Percentiles rank a stretch among this genome's conserved stretches.
These are phyloP conservation scores for Nothophoma quercina DNA, from an alignment of 2,329 filamentous ascomycete species.

Conservation along the genomic window DNA sequence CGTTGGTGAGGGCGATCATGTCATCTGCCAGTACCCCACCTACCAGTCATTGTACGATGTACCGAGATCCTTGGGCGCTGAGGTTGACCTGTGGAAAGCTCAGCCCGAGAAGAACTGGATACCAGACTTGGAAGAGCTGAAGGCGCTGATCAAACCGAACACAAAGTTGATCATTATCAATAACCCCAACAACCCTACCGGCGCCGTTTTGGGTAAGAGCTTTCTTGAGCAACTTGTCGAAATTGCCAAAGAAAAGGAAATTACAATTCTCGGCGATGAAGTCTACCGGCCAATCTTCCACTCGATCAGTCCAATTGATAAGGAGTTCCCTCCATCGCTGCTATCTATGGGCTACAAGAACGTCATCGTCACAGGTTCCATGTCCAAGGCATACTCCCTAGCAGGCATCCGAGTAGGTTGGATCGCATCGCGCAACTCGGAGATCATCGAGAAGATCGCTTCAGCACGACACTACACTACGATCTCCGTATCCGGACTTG, in stretches of 20 bases:
- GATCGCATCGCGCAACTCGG: constrained; percentile 72
- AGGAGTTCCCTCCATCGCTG: constrained; percentile 70
- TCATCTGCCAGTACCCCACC: constrained; percentile 85
- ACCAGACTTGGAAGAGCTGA: constrained; percentile 71
- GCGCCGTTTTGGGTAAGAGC: constrained; percentile 69
- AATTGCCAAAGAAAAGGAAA: constrained; percentile 67
- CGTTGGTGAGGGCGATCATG: constrained; percentile 77
- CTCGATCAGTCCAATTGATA: constrained; percentile 62
- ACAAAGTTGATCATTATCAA: constrained; percentile 76
- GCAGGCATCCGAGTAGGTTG: constrained; percentile 85
- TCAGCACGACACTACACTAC: constrained; percentile 81
- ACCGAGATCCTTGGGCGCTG: constrained; percentile 75
- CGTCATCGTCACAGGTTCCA: constrained; percentile 76
- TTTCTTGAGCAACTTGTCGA: constrained; percentile 68
- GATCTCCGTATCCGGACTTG: constrained; percentile 83
- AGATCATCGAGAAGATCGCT: constrained; percentile 70
- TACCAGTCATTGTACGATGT: constrained; percentile 83
- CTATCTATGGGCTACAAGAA: constrained; percentile 76
- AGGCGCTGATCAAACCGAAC: constrained; percentile 69
- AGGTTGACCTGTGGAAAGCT: constrained; percentile 79
- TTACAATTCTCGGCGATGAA: constrained; percentile 78
- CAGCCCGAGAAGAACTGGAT: constrained; percentile 70
- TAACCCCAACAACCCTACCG: constrained; percentile 86
- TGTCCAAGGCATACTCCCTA: constrained; percentile 86
- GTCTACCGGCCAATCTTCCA: constrained; percentile 88